Conservation (phyloP, 805 yeast species). For the Ogataea trehalophila region DNA sequence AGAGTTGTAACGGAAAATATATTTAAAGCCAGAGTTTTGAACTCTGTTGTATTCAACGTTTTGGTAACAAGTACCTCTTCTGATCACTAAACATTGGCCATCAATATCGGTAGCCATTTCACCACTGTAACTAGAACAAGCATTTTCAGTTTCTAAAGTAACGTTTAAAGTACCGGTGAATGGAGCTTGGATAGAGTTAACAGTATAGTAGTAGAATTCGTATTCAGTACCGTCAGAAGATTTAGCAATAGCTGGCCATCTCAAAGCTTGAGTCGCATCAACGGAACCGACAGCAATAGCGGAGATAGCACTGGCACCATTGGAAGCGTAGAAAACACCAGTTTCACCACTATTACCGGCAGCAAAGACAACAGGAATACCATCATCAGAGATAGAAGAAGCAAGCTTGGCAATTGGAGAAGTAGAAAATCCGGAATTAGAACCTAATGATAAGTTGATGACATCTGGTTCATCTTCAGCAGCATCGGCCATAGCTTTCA, state of each 20-base stretch:
- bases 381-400: constrained; percentile 9
- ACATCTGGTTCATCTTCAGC: constrained; percentile 9
- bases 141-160: too few relatives aligned
- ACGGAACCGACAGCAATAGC: constrained; percentile 11
- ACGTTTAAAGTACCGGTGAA: too few relatives aligned
- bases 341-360: constrained; percentile 18
- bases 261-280: constrained; percentile 3
- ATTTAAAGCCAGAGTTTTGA: too few relatives aligned
- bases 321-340: constrained; percentile 10
- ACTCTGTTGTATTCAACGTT: too few relatives aligned
- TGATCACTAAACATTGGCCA: too few relatives aligned
- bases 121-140: too few relatives aligned
- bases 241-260: constrained; percentile 4
- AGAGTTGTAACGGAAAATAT: too few relatives aligned
- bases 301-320: constrained; percentile 5
- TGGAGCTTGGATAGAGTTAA: background rate
- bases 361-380: constrained; percentile 14
- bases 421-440: constrained; percentile 7
- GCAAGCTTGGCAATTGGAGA: constrained; percentile 12
- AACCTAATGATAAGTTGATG: constrained; percentile 17
- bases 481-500: constrained; percentile 8
- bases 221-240: constrained; percentile 4
- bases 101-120: too few relatives aligned
- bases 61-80: too few relatives aligned
- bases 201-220: background rate